Percentiles rank a stretch among this genome's conserved stretches.
These are phyloP conservation scores for Tubosaeta brunneosetosa DNA, from an alignment of 768 basidiomycete species.

Conservation along the genomic window DNA sequence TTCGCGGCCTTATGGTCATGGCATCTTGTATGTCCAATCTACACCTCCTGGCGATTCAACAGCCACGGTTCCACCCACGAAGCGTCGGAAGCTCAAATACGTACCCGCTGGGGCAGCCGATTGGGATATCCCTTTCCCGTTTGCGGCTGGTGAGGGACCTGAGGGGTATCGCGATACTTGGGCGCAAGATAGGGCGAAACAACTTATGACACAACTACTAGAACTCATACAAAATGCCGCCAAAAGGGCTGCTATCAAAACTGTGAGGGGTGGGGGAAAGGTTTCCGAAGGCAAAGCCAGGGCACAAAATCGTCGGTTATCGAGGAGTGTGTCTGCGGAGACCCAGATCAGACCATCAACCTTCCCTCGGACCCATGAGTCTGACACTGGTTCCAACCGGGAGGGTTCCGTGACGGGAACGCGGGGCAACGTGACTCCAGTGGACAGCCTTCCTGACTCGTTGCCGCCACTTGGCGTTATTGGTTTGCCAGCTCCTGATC, in stretches of 20 bases:
- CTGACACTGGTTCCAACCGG: neutral
- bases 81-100: constrained; percentile 57
- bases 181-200: constrained; percentile 60
- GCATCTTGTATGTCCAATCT: constrained; percentile 1
- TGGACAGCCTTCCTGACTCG: constrained; percentile 31
- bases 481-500: neutral
- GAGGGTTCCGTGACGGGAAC: neutral
- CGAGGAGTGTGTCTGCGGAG: constrained; percentile 23
- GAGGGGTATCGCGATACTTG: constrained; percentile 58
- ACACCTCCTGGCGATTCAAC: neutral
- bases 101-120: constrained; percentile 79
- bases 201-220: constrained; percentile 57
- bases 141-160: constrained; percentile 66
- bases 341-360: neutral
- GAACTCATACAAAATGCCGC: constrained; percentile 57
- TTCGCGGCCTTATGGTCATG: constrained; percentile 20
- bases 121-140: constrained; percentile 84
- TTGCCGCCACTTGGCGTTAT: constrained; percentile 26
- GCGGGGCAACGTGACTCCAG: neutral
- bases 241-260: constrained; percentile 56
- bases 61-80: constrained; percentile 31
- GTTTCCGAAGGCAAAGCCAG: constrained; percentile 22
- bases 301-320: constrained; percentile 32
- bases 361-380: neutral
- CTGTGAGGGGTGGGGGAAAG: constrained; percentile 10